Evolutionary conservation across 805 yeast genomes (phyloP), one percentile per base, ranked within the genome.

Genomic region (Ogataea ramenticola): DNA sequence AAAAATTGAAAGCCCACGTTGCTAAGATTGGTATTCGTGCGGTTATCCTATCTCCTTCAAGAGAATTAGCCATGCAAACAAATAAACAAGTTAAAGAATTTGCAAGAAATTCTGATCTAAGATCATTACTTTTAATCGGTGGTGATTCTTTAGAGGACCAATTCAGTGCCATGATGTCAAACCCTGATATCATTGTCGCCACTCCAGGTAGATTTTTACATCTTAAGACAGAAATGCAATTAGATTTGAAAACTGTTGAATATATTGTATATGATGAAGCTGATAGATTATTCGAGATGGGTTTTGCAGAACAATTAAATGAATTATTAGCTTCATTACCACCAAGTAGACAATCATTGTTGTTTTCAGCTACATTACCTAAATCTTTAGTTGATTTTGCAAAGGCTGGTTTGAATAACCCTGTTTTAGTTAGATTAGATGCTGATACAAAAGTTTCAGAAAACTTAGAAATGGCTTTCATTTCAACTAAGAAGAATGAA

Each of bases 91-190:
- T 91, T 31, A 87, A 86, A 56, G 99, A 93, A 44, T 91, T 93
- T 60, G 66, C 90, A 15, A 77, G 71, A 46, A 95, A 95, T 6
- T 80, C 95, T 0, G 95, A 88, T 56, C 71, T 93, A 51, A 76
- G 96, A 54, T 71, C 87, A 16, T 79, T 85, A 14, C 71, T 90
- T 41, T 68, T 93, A 27, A 91, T 95, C 46, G 99, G 99, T 68
- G 99, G 99, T 70, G 99, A 93, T 59, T 86, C 96, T n/a, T 69
- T 93, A 56, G 99, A 93, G 59, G 97, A 91, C 44, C 99, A 93
- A 67, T 93, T 93, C 60, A 72, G 86, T 20, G 79, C 86, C 61
- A 87, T 93, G 95, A 82, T 90, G 86, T 65, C 81, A 44, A 88
- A 89, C 57, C 99, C 99, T 0, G 99, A 93, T 68, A 81, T 95